Evolutionary conservation across 1,284 basidiomycete species (phyloP), one percentile per base, ranked within the genome.

Genomic region (Golubevia sp.): DNA sequence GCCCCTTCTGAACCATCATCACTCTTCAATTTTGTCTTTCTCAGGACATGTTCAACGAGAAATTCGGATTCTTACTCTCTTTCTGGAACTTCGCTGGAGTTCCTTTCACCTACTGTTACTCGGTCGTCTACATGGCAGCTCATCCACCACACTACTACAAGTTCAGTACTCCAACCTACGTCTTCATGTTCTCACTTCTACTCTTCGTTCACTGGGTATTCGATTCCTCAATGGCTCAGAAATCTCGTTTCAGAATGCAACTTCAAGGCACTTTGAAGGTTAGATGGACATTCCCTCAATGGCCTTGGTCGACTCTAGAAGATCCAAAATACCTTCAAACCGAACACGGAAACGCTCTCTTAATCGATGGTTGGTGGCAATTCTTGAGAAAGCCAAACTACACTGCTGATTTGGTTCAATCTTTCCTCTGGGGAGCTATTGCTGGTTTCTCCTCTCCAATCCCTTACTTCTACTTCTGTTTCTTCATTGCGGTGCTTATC

Each of bases 191-290:
- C 44, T 61, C 69, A 58, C 64, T 79, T 49, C 76, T 83, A 20
- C 63, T 83, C 49, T 68, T 74, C 58, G 57, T 59, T 24, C 69
- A 79, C 58, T 66, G 57, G 55, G 57, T 71, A 73, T 98, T 93
- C 87, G 96, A 99, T 82, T 91, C 92, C 13, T 88, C 93, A 6
- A 97, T 97, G 93, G 90, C 94, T 2, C 96, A 99, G 83, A 99
- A 99, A 86, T 95, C 93, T 69, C 90, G 91, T 69, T 98, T 98
- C 89, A 96, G 97, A 84, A 96, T 97, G 91, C 91, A 97, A 84
- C 91, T 92, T 50, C 93, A 85, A 62, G 83, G 94, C 79, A 94
- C 93, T 34, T 92, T 92, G 73, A 91, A 89, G 79, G 88, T 88
- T 59, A 91, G 81, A 7, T 76, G 91, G 86, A 69, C 94, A 0